phyloP scores from a whole-genome alignment of 345 rosid species.

The Hevea brasiliensis region DNA sequence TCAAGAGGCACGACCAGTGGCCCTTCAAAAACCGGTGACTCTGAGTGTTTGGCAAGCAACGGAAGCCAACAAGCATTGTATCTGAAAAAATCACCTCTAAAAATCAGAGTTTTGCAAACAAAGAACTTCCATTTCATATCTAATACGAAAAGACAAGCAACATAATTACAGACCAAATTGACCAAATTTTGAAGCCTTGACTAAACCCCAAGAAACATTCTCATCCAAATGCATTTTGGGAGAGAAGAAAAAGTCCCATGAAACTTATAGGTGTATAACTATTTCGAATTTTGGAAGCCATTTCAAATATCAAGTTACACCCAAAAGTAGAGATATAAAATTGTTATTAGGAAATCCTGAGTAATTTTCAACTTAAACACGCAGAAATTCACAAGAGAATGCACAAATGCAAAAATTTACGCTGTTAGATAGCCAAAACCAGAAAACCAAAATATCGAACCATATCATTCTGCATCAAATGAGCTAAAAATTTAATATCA shows the following conservation, averaged over 20 bases:
- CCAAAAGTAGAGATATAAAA: not conserved
- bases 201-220: not conserved
- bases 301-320: not conserved
- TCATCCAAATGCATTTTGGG: no score
- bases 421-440: not conserved
- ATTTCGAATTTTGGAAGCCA: not conserved
- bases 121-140: not conserved
- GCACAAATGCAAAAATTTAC: no score
- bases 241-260: not conserved
- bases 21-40: slow-evolving; percentile 48
- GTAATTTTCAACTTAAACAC: no score
- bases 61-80: slow-evolving; percentile 97
- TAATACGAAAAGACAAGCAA: not conserved
- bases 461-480: not conserved
- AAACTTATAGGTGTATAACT: not conserved
- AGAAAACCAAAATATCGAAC: not conserved
- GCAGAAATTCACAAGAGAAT: no score
- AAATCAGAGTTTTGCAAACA: not conserved
- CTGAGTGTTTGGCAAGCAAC: slow-evolving; percentile 64
- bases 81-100: slow-evolving; percentile 41
- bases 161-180: not conserved
- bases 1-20: slow-evolving; percentile 89
- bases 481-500: no score
- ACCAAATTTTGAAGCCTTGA: not conserved
- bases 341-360: not conserved